Conservation (phyloP, 1,284 basidiomycete genomes). For the Boletellus sp. region DNA sequence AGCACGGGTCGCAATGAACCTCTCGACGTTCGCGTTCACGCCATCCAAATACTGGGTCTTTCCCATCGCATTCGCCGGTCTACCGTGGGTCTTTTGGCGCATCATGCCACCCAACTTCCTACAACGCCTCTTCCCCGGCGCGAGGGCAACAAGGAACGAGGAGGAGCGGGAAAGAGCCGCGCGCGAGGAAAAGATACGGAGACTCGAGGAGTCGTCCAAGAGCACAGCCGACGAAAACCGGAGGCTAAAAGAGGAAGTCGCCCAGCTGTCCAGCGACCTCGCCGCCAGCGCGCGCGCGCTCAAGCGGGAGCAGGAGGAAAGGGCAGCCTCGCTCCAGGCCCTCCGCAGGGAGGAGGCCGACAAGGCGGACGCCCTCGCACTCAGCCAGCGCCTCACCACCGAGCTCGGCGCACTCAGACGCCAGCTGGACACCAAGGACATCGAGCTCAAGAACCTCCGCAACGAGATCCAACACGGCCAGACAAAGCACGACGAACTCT, state of each 20-base stretch:
- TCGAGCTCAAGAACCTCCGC: constrained; percentile 24
- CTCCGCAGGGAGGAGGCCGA: constrained; percentile 23
- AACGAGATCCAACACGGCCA: constrained; percentile 28
- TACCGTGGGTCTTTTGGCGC: constrained; percentile 24
- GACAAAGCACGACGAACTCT: constrained; percentile 31
- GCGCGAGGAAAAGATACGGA: constrained; percentile 6
- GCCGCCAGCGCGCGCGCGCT: constrained; percentile 12
- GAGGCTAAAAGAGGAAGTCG: constrained; percentile 16
- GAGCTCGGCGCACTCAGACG: constrained; percentile 21
- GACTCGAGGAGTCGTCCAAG: constrained; percentile 16
- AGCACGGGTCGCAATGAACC: constrained; percentile 24
- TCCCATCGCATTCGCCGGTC: constrained; percentile 28
- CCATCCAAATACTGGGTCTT: constrained; percentile 29
- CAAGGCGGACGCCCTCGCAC: constrained; percentile 7
- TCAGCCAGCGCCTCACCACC: constrained; percentile 12
- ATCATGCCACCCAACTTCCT: constrained; percentile 9
- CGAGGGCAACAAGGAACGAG: constrained; percentile 15
- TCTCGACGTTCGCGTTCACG: constrained; percentile 26
- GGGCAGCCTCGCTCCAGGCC: constrained; percentile 9
- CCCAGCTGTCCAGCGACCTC: constrained; percentile 11
- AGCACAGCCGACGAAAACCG: constrained; percentile 14
- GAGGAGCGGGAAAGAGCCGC: constrained; percentile 19
- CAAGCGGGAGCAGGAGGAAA: constrained; percentile 17
- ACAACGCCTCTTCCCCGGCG: not conserved
- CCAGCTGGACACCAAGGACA: constrained; percentile 24